A percentile compares a stretch with the other conserved stretches of the same genome.
These are phyloP conservation scores for Quercus robur DNA, from an alignment of 306 rosid genomes.

Conservation along the genomic window DNA sequence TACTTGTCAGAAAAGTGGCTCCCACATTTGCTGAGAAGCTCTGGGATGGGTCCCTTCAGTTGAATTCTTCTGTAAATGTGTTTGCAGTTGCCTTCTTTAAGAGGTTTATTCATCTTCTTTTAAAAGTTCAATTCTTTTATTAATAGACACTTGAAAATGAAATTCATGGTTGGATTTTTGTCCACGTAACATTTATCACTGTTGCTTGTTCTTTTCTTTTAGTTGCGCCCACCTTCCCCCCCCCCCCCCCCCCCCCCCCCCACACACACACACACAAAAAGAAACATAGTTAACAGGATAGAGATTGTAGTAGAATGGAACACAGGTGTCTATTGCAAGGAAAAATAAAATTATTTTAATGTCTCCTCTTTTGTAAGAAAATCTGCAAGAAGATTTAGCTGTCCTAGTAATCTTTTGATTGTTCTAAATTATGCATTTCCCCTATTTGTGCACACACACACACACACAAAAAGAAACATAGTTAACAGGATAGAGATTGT, in stretches of 20 bases:
- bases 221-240: background rate
- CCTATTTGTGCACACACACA: too few relatives aligned
- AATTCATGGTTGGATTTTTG: background rate
- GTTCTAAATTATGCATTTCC: background rate
- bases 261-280: background rate
- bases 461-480: background rate
- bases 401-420: background rate
- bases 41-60: slow-evolving; percentile 25
- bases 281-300: background rate
- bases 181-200: background rate
- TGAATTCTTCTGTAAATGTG: slow-evolving; percentile 20
- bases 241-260: too few relatives aligned
- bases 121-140: background rate
- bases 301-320: background rate
- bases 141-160: background rate
- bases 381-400: background rate
- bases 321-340: background rate
- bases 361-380: background rate
- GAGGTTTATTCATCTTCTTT: slow-evolving; percentile 19
- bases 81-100: slow-evolving; percentile 27
- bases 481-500: background rate
- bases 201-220: background rate
- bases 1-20: slow-evolving; percentile 5
- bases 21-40: slow-evolving; percentile 10
- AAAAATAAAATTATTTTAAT: background rate